These are phyloP conservation scores for Lophium mytilinum DNA, from an alignment of 495 filamentous ascomycete genomes.

Conservation along the genomic window DNA sequence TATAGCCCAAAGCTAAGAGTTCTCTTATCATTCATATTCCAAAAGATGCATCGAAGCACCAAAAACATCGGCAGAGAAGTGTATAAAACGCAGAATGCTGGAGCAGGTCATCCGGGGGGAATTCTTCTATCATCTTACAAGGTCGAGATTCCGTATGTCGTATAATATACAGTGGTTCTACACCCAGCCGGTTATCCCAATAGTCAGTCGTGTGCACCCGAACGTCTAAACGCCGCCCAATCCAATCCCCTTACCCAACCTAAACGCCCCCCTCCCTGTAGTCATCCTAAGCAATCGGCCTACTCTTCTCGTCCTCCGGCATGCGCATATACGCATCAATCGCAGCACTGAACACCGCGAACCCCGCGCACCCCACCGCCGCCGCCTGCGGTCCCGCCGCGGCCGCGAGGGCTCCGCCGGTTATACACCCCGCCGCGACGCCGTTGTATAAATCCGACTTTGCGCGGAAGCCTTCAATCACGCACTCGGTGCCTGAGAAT, in stretches of 20 bases:
- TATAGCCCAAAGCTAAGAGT: too few relatives aligned
- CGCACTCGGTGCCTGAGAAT: conserved; percentile 89
- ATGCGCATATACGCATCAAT: conserved; percentile 88
- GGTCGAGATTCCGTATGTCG: too few relatives aligned
- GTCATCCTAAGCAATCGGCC: conserved; percentile 1
- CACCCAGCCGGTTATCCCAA: too few relatives aligned
- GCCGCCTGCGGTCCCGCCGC: conserved; percentile 87
- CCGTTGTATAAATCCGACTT: conserved; percentile 93
- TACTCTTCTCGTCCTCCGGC: conserved; percentile 30
- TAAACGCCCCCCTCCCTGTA: background rate
- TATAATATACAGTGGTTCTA: too few relatives aligned
- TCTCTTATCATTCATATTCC: too few relatives aligned
- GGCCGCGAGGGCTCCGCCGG: conserved; percentile 75
- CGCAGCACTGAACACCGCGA: conserved; percentile 89
- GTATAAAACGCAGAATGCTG: too few relatives aligned
- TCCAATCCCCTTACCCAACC: background rate
- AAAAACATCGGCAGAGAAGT: too few relatives aligned
- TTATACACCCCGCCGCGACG: conserved; percentile 79
- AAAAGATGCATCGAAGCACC: too few relatives aligned
- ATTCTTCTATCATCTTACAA: too few relatives aligned
- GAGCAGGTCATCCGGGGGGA: too few relatives aligned
- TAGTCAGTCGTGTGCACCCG: too few relatives aligned
- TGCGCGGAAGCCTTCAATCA: conserved; percentile 82
- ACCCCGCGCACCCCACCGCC: conserved; percentile 81
- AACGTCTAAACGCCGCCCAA: too few relatives aligned